Evolutionary conservation across 169 alveolate genomes (phyloP).

Genomic region (Eimeria sp.): DNA sequence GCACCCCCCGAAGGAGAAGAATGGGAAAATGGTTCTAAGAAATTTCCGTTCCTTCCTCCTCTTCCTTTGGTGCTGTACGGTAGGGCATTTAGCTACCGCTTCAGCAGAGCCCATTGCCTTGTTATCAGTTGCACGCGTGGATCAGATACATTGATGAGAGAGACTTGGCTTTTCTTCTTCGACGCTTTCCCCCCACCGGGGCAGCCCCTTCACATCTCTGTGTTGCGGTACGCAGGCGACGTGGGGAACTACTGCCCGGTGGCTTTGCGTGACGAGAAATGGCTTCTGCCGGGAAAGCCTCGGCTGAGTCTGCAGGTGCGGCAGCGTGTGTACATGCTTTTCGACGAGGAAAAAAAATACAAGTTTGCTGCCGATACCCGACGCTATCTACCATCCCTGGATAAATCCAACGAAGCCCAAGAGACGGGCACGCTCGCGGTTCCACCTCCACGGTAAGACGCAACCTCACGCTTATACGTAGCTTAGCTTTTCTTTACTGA

Average conservation of each 20-base stretch:
- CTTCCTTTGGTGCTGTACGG: conserved; percentile 76
- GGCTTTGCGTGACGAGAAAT: conserved; percentile 72
- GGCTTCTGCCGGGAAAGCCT: conserved; percentile 80
- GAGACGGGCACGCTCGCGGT: conserved; percentile 55
- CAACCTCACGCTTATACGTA: background rate
- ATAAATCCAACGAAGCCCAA: conserved; percentile 39
- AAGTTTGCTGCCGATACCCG: conserved; percentile 61
- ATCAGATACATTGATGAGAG: background rate
- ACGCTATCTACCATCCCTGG: conserved; percentile 61
- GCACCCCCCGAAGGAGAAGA: conserved; percentile 70
- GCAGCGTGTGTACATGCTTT: conserved; percentile 70
- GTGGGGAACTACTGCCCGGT: conserved; percentile 80
- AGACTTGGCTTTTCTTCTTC: background rate
- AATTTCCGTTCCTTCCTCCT: conserved; percentile 74
- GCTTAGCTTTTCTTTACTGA: background rate
- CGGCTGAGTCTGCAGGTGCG: conserved; percentile 69
- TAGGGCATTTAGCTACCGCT: background rate
- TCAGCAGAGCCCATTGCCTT: background rate
- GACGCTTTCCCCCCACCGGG: background rate
- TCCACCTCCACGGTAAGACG: conserved; percentile 71
- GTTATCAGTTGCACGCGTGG: background rate
- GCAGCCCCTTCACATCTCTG: background rate
- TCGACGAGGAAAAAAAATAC: conserved; percentile 47
- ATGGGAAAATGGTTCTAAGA: conserved; percentile 26
- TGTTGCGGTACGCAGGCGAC: conserved; percentile 41